A percentile compares a stretch with the other conserved stretches of the same genome.
Evolutionary conservation across 768 basidiomycete genomes (phyloP).

Genomic region (Kwoniella europaea): DNA sequence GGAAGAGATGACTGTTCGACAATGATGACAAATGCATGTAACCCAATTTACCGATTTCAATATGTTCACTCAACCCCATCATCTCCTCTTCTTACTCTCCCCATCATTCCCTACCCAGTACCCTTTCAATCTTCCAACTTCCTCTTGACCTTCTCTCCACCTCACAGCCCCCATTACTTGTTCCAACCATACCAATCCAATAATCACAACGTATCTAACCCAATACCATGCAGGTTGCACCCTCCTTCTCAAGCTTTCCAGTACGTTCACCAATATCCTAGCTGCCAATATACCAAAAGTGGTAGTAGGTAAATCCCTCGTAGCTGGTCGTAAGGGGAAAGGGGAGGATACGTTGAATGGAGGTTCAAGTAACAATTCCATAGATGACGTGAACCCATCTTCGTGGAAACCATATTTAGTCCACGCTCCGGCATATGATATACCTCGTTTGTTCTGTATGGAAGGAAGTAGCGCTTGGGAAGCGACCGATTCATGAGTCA

Average conservation of each 20-base stretch:
- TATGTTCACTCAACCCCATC: background rate
- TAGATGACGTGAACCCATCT: constrained; percentile 69
- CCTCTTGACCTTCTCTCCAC: constrained; percentile 17
- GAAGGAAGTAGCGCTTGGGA: constrained; percentile 64
- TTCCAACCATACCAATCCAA: constrained; percentile 34
- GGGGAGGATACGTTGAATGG: constrained; percentile 47
- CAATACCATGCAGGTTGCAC: constrained; percentile 29
- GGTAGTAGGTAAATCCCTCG: constrained; percentile 28
- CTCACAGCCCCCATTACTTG: constrained; percentile 22
- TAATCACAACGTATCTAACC: constrained; percentile 35
- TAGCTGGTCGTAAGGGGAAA: constrained; percentile 45
- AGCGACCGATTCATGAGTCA: constrained; percentile 66
- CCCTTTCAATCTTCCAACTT: constrained; percentile 34
- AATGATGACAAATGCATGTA: too few species aligned
- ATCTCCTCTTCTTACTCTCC: constrained; percentile 13
- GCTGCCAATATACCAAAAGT: constrained; percentile 5
- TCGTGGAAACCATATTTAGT: constrained; percentile 81
- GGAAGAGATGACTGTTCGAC: background rate
- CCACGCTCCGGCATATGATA: constrained; percentile 74
- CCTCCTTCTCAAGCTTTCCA: constrained; percentile 27
- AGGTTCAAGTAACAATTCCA: constrained; percentile 41
- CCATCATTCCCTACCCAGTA: constrained; percentile 37
- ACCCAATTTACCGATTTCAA: too few species aligned
- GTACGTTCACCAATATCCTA: constrained; percentile 14
- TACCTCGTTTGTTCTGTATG: constrained; percentile 69